Evolutionary conservation across 495 filamentous ascomycete genomes (phyloP).

Genomic region (Aspergillus mulundensis): DNA sequence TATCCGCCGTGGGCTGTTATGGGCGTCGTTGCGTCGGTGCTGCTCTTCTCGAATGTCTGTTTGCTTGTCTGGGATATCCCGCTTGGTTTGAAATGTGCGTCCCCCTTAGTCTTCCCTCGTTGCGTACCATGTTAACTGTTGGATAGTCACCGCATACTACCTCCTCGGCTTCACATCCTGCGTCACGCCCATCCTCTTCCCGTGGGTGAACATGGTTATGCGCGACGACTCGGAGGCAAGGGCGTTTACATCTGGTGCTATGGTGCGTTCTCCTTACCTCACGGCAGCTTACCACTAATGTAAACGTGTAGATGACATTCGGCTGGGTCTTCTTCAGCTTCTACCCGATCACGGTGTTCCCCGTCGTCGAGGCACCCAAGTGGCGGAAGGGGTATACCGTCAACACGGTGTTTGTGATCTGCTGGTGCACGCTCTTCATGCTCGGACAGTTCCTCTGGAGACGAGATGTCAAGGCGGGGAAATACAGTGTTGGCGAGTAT

Average conservation of each 20-base stretch:
- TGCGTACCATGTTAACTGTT: neutral
- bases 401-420: conserved; percentile 15
- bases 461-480: conserved; percentile 12
- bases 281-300: neutral
- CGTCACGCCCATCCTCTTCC: conserved; percentile 19
- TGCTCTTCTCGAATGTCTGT: conserved; percentile 18
- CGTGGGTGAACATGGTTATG: conserved; percentile 20
- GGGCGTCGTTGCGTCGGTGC: conserved; percentile 11
- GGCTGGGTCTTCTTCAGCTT: conserved; percentile 20
- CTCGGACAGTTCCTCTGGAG: conserved; percentile 16
- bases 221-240: conserved; percentile 17
- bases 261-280: conserved; percentile 1
- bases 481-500: neutral
- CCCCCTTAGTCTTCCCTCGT: neutral
- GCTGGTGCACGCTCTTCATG: conserved; percentile 17
- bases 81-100: conserved; percentile 13
- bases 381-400: conserved; percentile 18
- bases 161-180: conserved; percentile 18
- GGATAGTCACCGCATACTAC: conserved; percentile 19
- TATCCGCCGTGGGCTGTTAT: conserved; percentile 22
- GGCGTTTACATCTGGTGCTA: conserved; percentile 19
- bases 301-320: conserved; percentile 13
- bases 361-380: conserved; percentile 18
- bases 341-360: conserved; percentile 18
- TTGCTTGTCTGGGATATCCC: conserved; percentile 22